Conservation (phyloP, 257 asterid species). For the Solanum pennellii region DNA sequence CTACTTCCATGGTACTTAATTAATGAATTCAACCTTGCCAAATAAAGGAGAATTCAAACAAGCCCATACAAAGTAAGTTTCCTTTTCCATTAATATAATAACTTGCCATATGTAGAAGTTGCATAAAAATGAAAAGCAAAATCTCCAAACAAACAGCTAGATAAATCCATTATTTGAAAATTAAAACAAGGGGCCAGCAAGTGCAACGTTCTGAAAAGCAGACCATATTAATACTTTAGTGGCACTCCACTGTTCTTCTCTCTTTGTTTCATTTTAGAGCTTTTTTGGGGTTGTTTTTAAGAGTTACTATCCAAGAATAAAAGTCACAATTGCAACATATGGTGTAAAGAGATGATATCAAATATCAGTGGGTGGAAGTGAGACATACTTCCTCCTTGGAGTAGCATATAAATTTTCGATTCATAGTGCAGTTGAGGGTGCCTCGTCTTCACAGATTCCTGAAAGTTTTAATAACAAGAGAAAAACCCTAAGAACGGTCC, state of each 20-base stretch:
- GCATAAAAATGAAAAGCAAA: neutral
- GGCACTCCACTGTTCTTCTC: neutral
- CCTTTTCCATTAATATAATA: neutral
- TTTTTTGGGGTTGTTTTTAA: neutral
- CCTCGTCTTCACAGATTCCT: slow-evolving; percentile 77
- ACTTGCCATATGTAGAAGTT: neutral
- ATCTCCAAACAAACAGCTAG: neutral
- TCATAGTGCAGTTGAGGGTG: slow-evolving; percentile 88
- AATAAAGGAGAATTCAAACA: neutral
- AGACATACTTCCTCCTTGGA: slow-evolving; percentile 83
- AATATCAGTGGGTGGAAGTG: slow-evolving; percentile 3
- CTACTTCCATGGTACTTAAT: neutral
- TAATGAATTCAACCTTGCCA: neutral
- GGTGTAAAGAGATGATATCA: neutral
- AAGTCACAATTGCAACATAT: neutral
- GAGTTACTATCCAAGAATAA: neutral
- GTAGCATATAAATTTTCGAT: slow-evolving; percentile 81
- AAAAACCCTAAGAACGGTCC: neutral
- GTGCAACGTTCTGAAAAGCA: neutral
- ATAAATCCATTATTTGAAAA: neutral
- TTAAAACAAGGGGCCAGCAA: neutral
- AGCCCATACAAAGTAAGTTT: neutral
- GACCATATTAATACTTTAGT: neutral
- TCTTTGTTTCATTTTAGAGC: neutral
- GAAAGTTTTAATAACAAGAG: slow-evolving; percentile 8